A percentile compares a stretch with the other conserved stretches of the same genome.
phyloP scores from a whole-genome alignment of 73 alveolate species.

The Paramecium tetraurelia region DNA sequence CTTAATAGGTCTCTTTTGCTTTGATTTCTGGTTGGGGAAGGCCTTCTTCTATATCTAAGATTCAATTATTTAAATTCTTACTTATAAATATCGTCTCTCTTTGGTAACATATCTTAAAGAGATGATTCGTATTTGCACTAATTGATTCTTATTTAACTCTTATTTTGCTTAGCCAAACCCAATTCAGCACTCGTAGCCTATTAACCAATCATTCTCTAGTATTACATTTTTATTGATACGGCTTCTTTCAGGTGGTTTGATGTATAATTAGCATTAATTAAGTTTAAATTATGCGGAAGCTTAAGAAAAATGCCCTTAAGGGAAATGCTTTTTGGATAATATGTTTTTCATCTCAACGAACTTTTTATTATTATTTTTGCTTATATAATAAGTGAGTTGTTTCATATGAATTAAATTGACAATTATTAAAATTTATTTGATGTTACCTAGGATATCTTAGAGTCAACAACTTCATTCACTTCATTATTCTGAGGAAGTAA shows the following conservation, averaged over 20 bases:
- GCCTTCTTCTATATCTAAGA: not conserved
- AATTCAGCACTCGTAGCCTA: not conserved
- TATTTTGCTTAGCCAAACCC: not conserved
- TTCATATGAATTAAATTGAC: not conserved
- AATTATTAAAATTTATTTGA: not conserved
- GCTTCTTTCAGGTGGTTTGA: not conserved
- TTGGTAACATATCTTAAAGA: not conserved
- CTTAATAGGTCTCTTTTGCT: not conserved
- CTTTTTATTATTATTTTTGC: not conserved
- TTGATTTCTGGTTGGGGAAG: not conserved
- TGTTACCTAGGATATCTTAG: not conserved
- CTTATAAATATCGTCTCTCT: not conserved
- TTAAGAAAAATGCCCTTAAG: not conserved
- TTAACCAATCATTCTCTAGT: not conserved
- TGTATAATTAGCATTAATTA: not conserved
- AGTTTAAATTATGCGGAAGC: not conserved
- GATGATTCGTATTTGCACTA: not conserved
- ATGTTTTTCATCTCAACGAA: conserved; percentile 21
- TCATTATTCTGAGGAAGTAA: not conserved
- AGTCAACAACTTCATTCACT: not conserved
- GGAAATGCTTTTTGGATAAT: not conserved
- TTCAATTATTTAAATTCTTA: not conserved
- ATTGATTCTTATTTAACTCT: not conserved
- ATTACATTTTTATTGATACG: not conserved
- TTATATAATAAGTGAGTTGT: not conserved